Conservation (phyloP, 805 yeast genomes). For the Cyberlindnera sargentensis region DNA sequence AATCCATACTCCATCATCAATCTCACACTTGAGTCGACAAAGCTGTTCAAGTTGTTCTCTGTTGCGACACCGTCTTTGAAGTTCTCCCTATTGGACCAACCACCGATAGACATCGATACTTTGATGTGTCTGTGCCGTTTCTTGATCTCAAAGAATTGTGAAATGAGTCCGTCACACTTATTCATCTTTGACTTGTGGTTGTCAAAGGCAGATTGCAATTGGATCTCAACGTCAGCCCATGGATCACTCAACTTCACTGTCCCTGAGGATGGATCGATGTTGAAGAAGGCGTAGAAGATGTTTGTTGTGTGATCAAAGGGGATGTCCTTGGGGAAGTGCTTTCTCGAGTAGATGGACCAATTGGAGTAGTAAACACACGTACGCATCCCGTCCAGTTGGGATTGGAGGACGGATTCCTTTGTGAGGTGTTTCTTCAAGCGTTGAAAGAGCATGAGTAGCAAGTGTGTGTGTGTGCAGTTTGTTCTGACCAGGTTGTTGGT, state of each 20-base stretch:
- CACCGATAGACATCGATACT: slow-evolving; percentile 76
- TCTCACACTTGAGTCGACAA: slow-evolving; percentile 42
- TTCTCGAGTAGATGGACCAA: slow-evolving; percentile 61
- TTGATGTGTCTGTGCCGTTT: slow-evolving; percentile 36
- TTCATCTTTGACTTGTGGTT: slow-evolving; percentile 1
- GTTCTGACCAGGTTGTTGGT: too few relatives aligned
- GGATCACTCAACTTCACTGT: slow-evolving; percentile 30
- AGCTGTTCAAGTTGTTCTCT: slow-evolving; percentile 30
- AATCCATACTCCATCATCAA: slow-evolving; percentile 52
- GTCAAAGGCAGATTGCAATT: slow-evolving; percentile 6
- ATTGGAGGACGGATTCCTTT: neutral
- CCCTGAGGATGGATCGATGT: slow-evolving; percentile 50
- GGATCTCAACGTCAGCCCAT: slow-evolving; percentile 55
- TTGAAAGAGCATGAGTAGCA: neutral
- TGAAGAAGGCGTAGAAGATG: slow-evolving; percentile 71
- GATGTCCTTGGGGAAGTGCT: slow-evolving; percentile 54
- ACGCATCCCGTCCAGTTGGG: slow-evolving; percentile 6
- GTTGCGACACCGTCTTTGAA: slow-evolving; percentile 42
- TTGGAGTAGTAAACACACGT: slow-evolving; percentile 40
- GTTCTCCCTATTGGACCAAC: slow-evolving; percentile 49
- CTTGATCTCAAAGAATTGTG: slow-evolving; percentile 42
- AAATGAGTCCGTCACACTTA: slow-evolving; percentile 38
- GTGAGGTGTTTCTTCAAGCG: neutral
- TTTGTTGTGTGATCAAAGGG: slow-evolving; percentile 54
- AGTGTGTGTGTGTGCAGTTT: too few relatives aligned